These are phyloP conservation scores for Skeletonema potamos DNA, from an alignment of 108 stramenopile genomes.

Conservation along the genomic window DNA sequence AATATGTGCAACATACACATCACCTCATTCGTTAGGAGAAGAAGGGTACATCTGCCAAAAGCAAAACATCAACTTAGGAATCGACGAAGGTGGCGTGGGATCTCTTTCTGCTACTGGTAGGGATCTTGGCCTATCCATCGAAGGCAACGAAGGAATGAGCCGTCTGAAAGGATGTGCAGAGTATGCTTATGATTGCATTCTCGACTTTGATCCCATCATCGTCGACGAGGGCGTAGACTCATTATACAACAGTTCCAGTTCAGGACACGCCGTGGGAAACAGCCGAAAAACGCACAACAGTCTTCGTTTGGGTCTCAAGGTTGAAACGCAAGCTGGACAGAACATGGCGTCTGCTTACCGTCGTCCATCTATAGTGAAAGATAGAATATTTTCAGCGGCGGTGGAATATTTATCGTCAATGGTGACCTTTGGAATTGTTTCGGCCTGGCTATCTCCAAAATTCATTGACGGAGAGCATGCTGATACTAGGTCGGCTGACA, in stretches of 20 bases:
- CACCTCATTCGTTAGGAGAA: constrained; percentile 13
- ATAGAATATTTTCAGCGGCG: constrained; percentile 33
- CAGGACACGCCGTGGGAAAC: not conserved
- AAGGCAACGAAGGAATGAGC: constrained; percentile 11
- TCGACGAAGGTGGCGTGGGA: constrained; percentile 45
- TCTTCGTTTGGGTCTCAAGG: constrained; percentile 7
- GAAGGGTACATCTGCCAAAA: not conserved
- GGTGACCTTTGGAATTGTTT: constrained; percentile 34
- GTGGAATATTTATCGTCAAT: constrained; percentile 37
- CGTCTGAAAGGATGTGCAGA: constrained; percentile 25
- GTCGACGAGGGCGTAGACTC: not conserved
- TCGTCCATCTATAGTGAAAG: constrained; percentile 32
- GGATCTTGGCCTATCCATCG: constrained; percentile 40
- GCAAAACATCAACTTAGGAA: constrained; percentile 5
- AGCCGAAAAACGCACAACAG: constrained; percentile 7
- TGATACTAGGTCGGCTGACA: constrained; percentile 19
- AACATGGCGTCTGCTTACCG: constrained; percentile 13
- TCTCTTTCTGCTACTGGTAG: constrained; percentile 39
- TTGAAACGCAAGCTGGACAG: constrained; percentile 20
- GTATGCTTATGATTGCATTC: constrained; percentile 30
- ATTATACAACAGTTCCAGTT: constrained; percentile 1
- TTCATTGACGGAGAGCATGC: not conserved
- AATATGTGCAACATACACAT: constrained; percentile 30
- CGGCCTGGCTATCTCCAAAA: constrained; percentile 24
- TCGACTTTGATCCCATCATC: constrained; percentile 30